Percentiles rank a stretch among this genome's conserved stretches.
phyloP scores from a whole-genome alignment of 1,284 basidiomycete species.

The Somion occarium region DNA sequence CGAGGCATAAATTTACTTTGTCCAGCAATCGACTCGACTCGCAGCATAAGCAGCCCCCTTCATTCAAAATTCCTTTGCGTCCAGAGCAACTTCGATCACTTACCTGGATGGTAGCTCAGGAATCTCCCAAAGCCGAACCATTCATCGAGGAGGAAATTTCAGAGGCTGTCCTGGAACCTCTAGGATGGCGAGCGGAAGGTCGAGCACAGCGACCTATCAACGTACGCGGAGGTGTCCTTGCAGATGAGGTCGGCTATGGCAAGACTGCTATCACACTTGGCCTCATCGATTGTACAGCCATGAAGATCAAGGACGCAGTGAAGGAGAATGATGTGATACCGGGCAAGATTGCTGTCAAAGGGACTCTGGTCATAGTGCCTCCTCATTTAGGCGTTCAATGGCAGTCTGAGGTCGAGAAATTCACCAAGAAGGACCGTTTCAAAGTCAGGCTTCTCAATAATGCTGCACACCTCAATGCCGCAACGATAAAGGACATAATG shows the following conservation, averaged over 20 bases:
- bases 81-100: slow-evolving; percentile 88
- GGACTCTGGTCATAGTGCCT: slow-evolving; percentile 84
- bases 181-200: slow-evolving; percentile 93
- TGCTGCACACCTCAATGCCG: slow-evolving; percentile 67
- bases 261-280: slow-evolving; percentile 95
- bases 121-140: slow-evolving; percentile 57
- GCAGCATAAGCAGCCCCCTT: slow-evolving; percentile 73
- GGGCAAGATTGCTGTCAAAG: slow-evolving; percentile 74
- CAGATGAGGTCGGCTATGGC: slow-evolving; percentile 95
- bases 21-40: slow-evolving; percentile 77
- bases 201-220: slow-evolving; percentile 75
- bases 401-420: slow-evolving; percentile 84
- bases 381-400: slow-evolving; percentile 89
- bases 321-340: slow-evolving; percentile 34
- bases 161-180: slow-evolving; percentile 78
- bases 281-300: slow-evolving; percentile 69
- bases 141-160: slow-evolving; percentile 95
- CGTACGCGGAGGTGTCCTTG: slow-evolving; percentile 87
- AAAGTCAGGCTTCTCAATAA: slow-evolving; percentile 70
- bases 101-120: slow-evolving; percentile 89
- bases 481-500: slow-evolving; percentile 73
- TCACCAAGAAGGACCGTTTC: slow-evolving; percentile 57
- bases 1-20: slow-evolving; percentile 62
- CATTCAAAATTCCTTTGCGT: slow-evolving; percentile 73
- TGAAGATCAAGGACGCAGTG: slow-evolving; percentile 51